These are phyloP conservation scores for Zizania palustris DNA, from an alignment of 202 grass and related monocot species.

Conservation along the genomic window DNA sequence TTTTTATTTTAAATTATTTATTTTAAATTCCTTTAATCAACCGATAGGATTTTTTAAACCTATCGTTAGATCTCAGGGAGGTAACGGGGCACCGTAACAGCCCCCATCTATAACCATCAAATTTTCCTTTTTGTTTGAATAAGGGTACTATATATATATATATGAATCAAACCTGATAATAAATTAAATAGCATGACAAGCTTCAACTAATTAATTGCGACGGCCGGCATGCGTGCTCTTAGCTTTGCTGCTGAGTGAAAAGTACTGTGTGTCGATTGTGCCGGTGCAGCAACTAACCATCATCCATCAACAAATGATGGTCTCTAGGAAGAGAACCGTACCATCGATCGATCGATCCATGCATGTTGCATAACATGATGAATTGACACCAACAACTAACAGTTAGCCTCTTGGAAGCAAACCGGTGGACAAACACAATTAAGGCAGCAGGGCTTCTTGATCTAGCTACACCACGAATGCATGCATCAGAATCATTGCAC, in stretches of 20 bases:
- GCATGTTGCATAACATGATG: conserved; percentile 7
- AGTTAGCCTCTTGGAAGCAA: conserved; percentile 28
- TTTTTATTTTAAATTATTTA: too few relatives aligned
- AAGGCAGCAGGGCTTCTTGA: not conserved
- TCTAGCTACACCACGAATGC: not conserved
- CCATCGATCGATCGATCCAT: not conserved
- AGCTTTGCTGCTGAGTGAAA: not conserved
- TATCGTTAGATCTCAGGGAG: too few relatives aligned
- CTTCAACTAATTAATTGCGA: not conserved
- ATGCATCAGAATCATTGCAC: conserved; percentile 9
- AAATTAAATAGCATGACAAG: not conserved
- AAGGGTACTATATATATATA: too few relatives aligned
- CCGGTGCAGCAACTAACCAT: not conserved
- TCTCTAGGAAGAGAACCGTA: not conserved
- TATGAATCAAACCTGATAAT: too few relatives aligned
- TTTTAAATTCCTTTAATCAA: too few relatives aligned
- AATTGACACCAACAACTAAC: not conserved
- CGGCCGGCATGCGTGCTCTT: not conserved
- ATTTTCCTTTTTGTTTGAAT: too few relatives aligned
- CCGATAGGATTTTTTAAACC: too few relatives aligned
- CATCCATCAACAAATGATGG: not conserved
- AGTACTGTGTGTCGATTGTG: not conserved
- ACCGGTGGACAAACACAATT: not conserved
- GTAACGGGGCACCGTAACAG: too few relatives aligned
- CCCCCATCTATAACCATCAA: too few relatives aligned